Base-by-base conservation (phyloP, 129 eudicot species). In the Oenanthe sinensis region DNA sequence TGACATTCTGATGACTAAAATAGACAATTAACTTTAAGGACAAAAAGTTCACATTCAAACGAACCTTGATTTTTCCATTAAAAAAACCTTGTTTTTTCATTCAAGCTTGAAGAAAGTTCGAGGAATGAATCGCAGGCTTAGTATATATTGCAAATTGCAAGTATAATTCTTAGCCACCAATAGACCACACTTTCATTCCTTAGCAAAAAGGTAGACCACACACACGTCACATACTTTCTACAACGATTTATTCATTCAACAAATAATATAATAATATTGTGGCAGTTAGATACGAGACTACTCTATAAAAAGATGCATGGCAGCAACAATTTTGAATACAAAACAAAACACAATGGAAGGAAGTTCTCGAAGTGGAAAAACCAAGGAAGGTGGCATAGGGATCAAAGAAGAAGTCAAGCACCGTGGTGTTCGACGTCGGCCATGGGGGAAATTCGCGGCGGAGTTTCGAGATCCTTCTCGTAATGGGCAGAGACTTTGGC, bases 381-480 rank as follows among this genome's bases (percentile, higher is more conserved):
- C n/a, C 86, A 87, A 78, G 86, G 85, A 88, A 42, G 83, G 39
- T 67, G 72, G 76, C 72, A 13, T 37, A 39, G 86, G 77, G 36
- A 82, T n/a, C n/a, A n/a, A 74, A 40, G 84, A 76, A 40, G 91
- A 91, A n/a, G 82, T 81, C 20, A 79, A 86, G n/a, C 88, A 76
- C 85, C 97, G 98, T 0, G 98, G 98, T 4, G 98, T 93, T 17
- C 71, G 98, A 74, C 75, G 84, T 78, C 81, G 98, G 81, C 97
- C 98, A 3, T 93, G 98, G 98, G 98, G 97, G 37, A 93, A 91
- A 70, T 93, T 52, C 33, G 98, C 97, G 30, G 90, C 98, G 22
- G 98, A 93, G 86, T 91, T 93, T 15, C 94, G 98, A 0, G 98
- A 93, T 85, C 90, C 98, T 4, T 83, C 80, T 12, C 87, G 90